Percentiles rank a stretch among this genome's conserved stretches.
Conservation (phyloP, 139 green algal genomes). For the Yamagishiella unicocca region DNA sequence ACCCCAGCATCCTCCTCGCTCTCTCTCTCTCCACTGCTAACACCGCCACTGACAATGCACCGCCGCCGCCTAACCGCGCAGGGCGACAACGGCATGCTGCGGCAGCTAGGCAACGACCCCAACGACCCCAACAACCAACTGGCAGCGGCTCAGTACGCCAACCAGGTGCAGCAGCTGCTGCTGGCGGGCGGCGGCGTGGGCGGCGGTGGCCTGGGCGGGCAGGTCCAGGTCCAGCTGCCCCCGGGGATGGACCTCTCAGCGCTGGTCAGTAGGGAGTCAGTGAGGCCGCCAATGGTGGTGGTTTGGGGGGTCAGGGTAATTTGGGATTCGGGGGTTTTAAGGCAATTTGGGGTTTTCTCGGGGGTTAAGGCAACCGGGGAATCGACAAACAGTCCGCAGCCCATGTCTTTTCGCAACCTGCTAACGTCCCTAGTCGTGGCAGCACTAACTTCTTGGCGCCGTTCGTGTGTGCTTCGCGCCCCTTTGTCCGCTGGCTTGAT, state of each 20-base stretch:
- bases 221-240: not conserved
- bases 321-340: too few species aligned
- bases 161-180: constrained; percentile 12
- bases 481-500: too few species aligned
- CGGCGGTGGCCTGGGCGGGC: not conserved
- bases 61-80: not conserved
- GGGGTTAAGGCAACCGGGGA: too few species aligned
- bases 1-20: not conserved
- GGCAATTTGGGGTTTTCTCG: too few species aligned
- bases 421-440: too few species aligned
- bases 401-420: too few species aligned
- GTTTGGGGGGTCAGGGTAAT: too few species aligned
- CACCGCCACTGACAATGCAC: not conserved
- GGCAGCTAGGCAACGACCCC: constrained; percentile 6
- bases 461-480: too few species aligned
- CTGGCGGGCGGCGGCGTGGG: not conserved
- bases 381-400: too few species aligned
- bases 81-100: constrained; percentile 23
- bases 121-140: not conserved
- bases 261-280: not conserved
- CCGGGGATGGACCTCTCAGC: constrained; percentile 20
- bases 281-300: not conserved
- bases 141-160: not conserved
- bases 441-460: too few species aligned
- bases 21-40: not conserved